These are phyloP conservation scores for Chaetomium tenue DNA, from an alignment of 495 filamentous ascomycete species.

Conservation along the genomic window DNA sequence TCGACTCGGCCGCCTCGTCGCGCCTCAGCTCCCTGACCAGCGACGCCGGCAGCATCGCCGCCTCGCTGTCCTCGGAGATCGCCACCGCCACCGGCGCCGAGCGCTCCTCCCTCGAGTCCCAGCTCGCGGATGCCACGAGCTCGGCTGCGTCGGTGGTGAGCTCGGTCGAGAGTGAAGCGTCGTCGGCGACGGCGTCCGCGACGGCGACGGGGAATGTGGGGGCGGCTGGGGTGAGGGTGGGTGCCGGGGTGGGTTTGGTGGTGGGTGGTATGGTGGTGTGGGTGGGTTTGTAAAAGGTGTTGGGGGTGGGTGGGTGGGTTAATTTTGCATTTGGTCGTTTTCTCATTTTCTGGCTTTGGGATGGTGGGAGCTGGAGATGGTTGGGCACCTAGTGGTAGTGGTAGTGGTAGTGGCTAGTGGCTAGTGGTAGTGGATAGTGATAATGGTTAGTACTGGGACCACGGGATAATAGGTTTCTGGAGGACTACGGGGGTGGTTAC, in stretches of 20 bases:
- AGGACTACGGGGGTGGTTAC: too few relatives aligned
- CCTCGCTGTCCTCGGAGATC: slow-evolving; percentile 25
- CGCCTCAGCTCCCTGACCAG: slow-evolving; percentile 25
- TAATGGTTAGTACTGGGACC: too few relatives aligned
- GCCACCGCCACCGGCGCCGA: slow-evolving; percentile 32
- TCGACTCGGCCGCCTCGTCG: slow-evolving; percentile 23
- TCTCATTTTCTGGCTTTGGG: too few relatives aligned
- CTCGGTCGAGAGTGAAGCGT: background rate
- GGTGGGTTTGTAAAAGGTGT: slow-evolving; percentile 28
- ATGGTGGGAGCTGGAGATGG: too few relatives aligned
- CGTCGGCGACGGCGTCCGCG: background rate
- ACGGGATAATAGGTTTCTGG: too few relatives aligned
- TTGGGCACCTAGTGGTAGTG: background rate
- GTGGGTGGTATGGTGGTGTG: slow-evolving; percentile 39
- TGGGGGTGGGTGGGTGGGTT: too few relatives aligned
- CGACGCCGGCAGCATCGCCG: slow-evolving; percentile 22
- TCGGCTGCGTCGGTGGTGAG: slow-evolving; percentile 1
- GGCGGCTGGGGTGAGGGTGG: slow-evolving; percentile 35
- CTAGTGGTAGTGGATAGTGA: too few relatives aligned
- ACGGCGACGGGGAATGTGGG: background rate
- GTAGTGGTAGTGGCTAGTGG: too few relatives aligned
- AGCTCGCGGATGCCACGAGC: slow-evolving; percentile 22
- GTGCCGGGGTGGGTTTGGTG: slow-evolving; percentile 39
- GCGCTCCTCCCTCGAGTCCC: slow-evolving; percentile 28
- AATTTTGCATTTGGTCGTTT: too few relatives aligned